Conservation (phyloP, 2,329 filamentous ascomycete species). For the Fusarium ambrosium region DNA sequence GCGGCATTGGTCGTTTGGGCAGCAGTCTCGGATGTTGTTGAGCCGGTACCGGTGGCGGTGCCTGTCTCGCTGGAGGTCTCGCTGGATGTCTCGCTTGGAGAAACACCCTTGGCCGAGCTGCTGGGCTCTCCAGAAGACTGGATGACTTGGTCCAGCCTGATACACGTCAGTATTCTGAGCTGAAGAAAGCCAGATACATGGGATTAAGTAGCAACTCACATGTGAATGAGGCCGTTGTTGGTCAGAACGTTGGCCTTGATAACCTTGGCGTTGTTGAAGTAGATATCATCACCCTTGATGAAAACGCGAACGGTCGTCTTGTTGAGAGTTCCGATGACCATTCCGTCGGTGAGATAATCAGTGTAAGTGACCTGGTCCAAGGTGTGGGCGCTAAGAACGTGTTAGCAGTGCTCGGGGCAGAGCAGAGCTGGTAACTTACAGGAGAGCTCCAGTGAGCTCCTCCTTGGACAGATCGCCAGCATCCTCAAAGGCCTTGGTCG, state of each 20-base stretch:
- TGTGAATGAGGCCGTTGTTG: slow-evolving; percentile 41
- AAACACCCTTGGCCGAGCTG: not conserved
- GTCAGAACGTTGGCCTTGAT: slow-evolving; percentile 39
- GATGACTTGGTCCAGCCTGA: slow-evolving; percentile 13
- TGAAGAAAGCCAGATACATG: too few relatives aligned
- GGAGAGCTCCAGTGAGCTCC: slow-evolving; percentile 15
- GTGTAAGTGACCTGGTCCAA: slow-evolving; percentile 39
- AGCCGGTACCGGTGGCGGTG: not conserved
- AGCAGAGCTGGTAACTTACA: slow-evolving; percentile 12
- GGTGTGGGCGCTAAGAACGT: slow-evolving; percentile 25
- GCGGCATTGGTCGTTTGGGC: slow-evolving; percentile 9
- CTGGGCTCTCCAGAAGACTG: slow-evolving; percentile 5
- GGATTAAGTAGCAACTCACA: slow-evolving; percentile 16
- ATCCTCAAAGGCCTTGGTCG: slow-evolving; percentile 31
- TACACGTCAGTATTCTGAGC: not conserved
- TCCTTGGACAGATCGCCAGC: slow-evolving; percentile 31
- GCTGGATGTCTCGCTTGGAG: slow-evolving; percentile 12
- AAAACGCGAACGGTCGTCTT: slow-evolving; percentile 27
- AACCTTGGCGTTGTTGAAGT: slow-evolving; percentile 43
- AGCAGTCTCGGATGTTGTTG: slow-evolving; percentile 16
- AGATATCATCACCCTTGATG: slow-evolving; percentile 33
- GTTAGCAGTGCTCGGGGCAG: not conserved
- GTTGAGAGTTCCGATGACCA: slow-evolving; percentile 32
- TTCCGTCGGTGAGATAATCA: slow-evolving; percentile 29
- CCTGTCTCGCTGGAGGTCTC: not conserved